Evolutionary conservation across 768 basidiomycete species (phyloP), one percentile per base, ranked within the genome.

Genomic region (Boletus vinaceobasis): DNA sequence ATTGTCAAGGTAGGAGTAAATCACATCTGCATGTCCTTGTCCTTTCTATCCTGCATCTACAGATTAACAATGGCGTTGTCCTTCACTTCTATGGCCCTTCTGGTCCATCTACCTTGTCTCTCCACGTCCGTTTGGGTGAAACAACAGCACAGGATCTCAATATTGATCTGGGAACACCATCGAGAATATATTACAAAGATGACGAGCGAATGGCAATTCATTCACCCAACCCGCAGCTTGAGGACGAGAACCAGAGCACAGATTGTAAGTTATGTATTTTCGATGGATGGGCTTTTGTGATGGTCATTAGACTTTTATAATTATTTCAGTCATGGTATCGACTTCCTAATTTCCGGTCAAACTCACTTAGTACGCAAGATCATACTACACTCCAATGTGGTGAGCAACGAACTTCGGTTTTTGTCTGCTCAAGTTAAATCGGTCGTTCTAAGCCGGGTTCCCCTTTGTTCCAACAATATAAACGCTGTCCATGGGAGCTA

Each of bases 401-500:
- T 94, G 65, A 70, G 85, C 57, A 46, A 40, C 15, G 48, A 39
- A 5, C n/a, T 38, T 36, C 29, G 4, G 10, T 2, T 2, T 45
- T 36, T 47, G 26, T 35, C 36, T 48, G 8, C 49, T 37, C 38
- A 36, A 50, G 43, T 42, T 47, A n/a, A 54, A 55, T 27, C 19
- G 32, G 23, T 14, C 49, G 14, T 50, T 29, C 4, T 23, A 26
- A 96, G 93, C 88, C 90, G 31, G 93, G 93, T 7, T 86, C 93
- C 1, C 86, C 93, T 5, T 72, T 93, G 23, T 97, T 97, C 65
- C 93, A 97, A 66, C 79, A 87, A 13, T 93, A 95, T 67, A 91
- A 93, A 64, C 86, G 93, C 35, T 96, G 93, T 70, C 88, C 86
- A 39, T 97, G 93, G 93, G 85, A 88, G 65, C 80, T 97, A 36